Conservation (phyloP, 2,329 filamentous ascomycete species). For the Alternaria longipes region DNA sequence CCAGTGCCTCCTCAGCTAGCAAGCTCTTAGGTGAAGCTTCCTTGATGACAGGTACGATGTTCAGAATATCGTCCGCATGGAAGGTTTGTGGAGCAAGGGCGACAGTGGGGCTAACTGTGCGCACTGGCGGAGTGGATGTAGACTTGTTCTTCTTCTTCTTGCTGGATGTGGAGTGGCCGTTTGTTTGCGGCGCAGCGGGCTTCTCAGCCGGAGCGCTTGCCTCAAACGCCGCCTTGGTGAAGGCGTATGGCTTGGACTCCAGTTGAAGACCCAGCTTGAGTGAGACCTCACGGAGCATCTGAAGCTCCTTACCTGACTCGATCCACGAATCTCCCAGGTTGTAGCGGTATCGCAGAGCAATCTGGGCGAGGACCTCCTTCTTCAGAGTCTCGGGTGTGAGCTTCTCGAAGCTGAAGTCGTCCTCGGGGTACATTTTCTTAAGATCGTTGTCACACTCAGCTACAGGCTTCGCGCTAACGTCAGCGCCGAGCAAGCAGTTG, state of each 20-base stretch:
- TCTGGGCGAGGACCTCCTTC: constrained; percentile 74
- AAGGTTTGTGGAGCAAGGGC: constrained; percentile 71
- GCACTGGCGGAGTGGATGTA: constrained; percentile 60
- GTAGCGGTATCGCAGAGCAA: constrained; percentile 78
- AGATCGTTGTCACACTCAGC: constrained; percentile 80
- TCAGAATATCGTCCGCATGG: constrained; percentile 83
- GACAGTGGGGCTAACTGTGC: constrained; percentile 53
- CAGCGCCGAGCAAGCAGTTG: constrained; percentile 87
- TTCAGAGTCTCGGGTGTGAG: constrained; percentile 78
- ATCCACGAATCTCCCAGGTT: constrained; percentile 74
- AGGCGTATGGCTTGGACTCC: constrained; percentile 78
- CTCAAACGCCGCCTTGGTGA: constrained; percentile 57
- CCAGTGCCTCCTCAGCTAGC: constrained; percentile 92
- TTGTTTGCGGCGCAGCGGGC: constrained; percentile 43
- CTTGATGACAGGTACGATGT: constrained; percentile 94
- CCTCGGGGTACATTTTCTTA: constrained; percentile 79
- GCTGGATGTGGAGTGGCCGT: constrained; percentile 48
- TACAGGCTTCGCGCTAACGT: constrained; percentile 78
- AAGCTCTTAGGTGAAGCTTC: constrained; percentile 90
- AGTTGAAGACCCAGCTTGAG: constrained; percentile 92
- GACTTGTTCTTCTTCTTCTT: constrained; percentile 65
- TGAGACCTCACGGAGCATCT: constrained; percentile 87
- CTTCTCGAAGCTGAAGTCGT: constrained; percentile 81
- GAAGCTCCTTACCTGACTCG: constrained; percentile 73
- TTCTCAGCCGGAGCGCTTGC: constrained; percentile 29